Base-by-base conservation (phyloP, 371 early-diverging fungal species). In the Mortierella sp. region DNA sequence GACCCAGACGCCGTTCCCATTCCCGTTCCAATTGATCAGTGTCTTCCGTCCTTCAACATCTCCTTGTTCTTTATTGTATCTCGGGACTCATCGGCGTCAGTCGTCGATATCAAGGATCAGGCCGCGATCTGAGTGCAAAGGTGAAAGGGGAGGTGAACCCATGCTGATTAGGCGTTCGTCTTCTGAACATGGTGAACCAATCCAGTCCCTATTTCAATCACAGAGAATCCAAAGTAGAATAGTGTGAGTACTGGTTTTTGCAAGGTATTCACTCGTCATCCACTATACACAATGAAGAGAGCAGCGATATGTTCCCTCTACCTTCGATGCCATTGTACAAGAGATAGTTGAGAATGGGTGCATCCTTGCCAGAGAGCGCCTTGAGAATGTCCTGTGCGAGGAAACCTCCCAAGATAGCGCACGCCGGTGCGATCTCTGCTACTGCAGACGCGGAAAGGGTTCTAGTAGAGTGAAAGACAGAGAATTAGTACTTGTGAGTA, bases 331-430 rank as follows among this genome's bases (percentile, higher is more conserved):
- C 94, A 60, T 91, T 88, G 57, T 88, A 94, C 40, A 86, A 76
- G 67, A 93, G 92, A 80, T 91, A 90, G 73, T 97, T 97, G 65
- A 89, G 81, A 14, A 95, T 80, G 3, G 96, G 95, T 25, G 85
- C 78, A 37, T 91, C 95, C 60, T 94, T 94, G 24, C 82, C 85
- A 8, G 94, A 89, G 10, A 96, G 66, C 6, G 91, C 89, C 78
- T 92, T 92, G 41, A 97, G 81, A 24, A 94, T 86, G 53, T 97
- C 97, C 60, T 96, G 97, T 0, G 95, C 91, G 41, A 96, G 80
- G 1, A 95, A 84, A 13, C 95, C 96, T 34, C 97, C 97, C 0
- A 95, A 80, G 55, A 96, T 89, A 3, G 96, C 92, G 44, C 92
- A 88, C 9, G 92, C 86, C 21, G 95, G 90, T 1, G 86, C 74